Evolutionary conservation across 305 asterid species (phyloP).

Genomic region (Rubia peregrina): DNA sequence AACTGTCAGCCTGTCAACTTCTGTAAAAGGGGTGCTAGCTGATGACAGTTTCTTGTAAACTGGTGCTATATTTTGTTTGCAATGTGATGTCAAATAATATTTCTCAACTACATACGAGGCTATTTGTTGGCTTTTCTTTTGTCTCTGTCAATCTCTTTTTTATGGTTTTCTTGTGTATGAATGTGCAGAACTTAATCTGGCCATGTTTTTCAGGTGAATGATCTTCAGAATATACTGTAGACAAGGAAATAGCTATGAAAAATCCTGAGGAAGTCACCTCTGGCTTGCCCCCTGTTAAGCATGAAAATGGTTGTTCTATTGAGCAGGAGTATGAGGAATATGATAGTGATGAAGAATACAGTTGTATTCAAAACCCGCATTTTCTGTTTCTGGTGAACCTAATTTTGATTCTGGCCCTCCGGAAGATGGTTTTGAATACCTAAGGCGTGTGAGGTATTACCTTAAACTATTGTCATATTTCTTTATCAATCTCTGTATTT

Average conservation of each 20-base stretch:
- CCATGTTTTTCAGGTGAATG: conserved; percentile 39
- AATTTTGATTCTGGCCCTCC: conserved; percentile 95
- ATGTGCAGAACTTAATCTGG: conserved; percentile 17
- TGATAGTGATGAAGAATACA: conserved; percentile 72
- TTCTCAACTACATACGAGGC: not conserved
- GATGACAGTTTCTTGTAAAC: not conserved
- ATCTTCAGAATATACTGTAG: conserved; percentile 22
- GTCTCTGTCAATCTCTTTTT: not conserved
- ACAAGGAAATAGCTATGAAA: conserved; percentile 21
- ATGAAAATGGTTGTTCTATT: conserved; percentile 29
- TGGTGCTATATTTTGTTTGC: not conserved
- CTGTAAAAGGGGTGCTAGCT: not conserved
- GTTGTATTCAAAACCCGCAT: conserved; percentile 65
- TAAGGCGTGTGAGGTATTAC: conserved; percentile 87
- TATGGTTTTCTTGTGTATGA: not conserved
- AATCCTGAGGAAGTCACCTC: conserved; percentile 29
- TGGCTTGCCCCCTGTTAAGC: conserved; percentile 22
- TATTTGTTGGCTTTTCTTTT: not conserved
- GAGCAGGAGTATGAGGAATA: conserved; percentile 44
- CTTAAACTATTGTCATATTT: not conserved
- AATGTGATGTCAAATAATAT: not conserved
- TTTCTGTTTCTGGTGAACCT: conserved; percentile 71
- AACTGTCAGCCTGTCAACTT: not conserved
- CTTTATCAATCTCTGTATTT: not conserved
- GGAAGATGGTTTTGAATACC: conserved; percentile 87